A percentile compares a stretch with the other conserved stretches of the same genome.
phyloP scores from a whole-genome alignment of 1,284 basidiomycete genomes.

The Malassezia caprae region DNA sequence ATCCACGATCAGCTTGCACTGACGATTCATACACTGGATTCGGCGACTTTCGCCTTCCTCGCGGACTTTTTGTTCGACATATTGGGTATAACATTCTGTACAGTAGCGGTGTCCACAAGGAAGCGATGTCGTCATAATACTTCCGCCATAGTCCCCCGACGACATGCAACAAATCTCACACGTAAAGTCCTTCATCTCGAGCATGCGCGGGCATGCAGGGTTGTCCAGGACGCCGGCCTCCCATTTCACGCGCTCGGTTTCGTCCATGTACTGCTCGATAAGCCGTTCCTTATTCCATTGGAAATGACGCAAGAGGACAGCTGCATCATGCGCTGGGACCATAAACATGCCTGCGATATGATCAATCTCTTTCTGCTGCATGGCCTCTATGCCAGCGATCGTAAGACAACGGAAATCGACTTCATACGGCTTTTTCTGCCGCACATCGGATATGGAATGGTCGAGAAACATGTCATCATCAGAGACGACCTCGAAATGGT shows the following conservation, averaged over 20 bases:
- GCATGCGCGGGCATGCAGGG: conserved; percentile 20
- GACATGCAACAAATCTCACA: conserved; percentile 42
- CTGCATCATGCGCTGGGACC: conserved; percentile 54
- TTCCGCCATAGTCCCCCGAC: conserved; percentile 27
- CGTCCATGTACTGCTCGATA: conserved; percentile 49
- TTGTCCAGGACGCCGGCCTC: conserved; percentile 41
- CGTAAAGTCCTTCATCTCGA: conserved; percentile 26
- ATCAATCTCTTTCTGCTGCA: conserved; percentile 39
- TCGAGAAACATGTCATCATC: conserved; percentile 10
- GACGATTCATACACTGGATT: conserved; percentile 86
- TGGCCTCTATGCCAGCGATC: conserved; percentile 26
- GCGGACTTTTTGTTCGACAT: conserved; percentile 72
- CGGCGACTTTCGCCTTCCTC: conserved; percentile 73
- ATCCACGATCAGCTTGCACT: conserved; percentile 65
- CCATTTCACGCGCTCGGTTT: conserved; percentile 32
- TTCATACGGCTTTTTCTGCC: conserved; percentile 31
- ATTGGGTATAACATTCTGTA: conserved; percentile 70
- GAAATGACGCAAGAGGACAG: conserved; percentile 71
- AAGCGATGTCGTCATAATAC: conserved; percentile 37
- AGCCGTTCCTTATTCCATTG: conserved; percentile 92
- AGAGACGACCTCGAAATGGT: conserved; percentile 9
- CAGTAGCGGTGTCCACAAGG: conserved; percentile 45
- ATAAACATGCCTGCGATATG: conserved; percentile 43
- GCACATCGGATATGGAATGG: conserved; percentile 16
- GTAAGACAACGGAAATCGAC: conserved; percentile 39